These are phyloP conservation scores for Physaria fendleri DNA, from an alignment of 345 rosid genomes.

Conservation along the genomic window DNA sequence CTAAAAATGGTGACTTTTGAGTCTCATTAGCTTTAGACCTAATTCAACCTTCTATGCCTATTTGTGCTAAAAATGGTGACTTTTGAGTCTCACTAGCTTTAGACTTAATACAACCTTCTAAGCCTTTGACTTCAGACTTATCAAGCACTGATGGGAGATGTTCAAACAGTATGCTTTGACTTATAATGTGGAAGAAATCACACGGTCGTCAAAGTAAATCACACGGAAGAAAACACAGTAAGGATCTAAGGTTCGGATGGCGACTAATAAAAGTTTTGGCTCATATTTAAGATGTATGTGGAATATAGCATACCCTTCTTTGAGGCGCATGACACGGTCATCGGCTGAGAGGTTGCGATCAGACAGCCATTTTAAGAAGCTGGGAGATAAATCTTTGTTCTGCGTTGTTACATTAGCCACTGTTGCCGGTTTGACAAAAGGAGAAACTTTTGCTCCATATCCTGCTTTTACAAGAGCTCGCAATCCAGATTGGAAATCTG, in stretches of 20 bases:
- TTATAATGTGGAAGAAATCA: neutral
- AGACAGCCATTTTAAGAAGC: constrained; percentile 69
- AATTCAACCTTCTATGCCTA: neutral
- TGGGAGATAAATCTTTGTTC: constrained; percentile 62
- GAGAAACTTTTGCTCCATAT: constrained; percentile 83
- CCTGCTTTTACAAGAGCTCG: constrained; percentile 91
- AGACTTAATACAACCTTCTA: constrained; percentile 3
- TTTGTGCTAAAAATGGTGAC: neutral
- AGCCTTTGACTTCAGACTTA: constrained; percentile 6
- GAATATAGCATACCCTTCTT: constrained; percentile 62
- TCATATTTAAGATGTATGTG: neutral
- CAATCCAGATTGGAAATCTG: constrained; percentile 90
- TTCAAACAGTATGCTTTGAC: constrained; percentile 13
- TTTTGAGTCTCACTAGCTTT: neutral
- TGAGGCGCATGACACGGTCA: constrained; percentile 75
- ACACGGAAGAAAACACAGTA: neutral
- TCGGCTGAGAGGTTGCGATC: constrained; percentile 72
- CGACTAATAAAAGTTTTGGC: neutral
- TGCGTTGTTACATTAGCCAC: constrained; percentile 58
- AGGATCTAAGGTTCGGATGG: neutral
- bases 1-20: neutral
- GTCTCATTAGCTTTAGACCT: constrained; percentile 2
- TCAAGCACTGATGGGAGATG: constrained; percentile 3
- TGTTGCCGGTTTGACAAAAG: constrained; percentile 68
- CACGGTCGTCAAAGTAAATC: constrained; percentile 10